These are phyloP conservation scores for Wickerhamomyces canadensis DNA, from an alignment of 805 yeast genomes.

Conservation along the genomic window DNA sequence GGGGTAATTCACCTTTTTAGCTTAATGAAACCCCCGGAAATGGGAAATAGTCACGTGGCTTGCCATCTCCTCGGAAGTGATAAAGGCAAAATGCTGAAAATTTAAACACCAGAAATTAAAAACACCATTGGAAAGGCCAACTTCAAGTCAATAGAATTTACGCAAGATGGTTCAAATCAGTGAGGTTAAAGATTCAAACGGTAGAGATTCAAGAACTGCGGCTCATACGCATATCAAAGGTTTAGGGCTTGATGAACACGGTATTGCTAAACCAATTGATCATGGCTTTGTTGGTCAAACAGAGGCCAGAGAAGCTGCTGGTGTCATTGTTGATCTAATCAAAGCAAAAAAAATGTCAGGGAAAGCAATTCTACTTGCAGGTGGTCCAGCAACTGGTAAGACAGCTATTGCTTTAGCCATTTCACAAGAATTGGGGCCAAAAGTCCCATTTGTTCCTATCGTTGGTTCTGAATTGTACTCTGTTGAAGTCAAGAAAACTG, in stretches of 20 bases:
- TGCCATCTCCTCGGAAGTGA: too few relatives aligned
- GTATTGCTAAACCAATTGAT: constrained; percentile 75
- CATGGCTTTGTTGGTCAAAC: constrained; percentile 79
- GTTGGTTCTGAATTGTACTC: constrained; percentile 93
- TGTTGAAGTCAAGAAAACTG: constrained; percentile 97
- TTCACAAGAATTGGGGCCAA: constrained; percentile 93
- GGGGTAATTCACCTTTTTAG: constrained; percentile 14
- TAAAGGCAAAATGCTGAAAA: too few relatives aligned
- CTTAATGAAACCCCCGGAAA: constrained; percentile 5
- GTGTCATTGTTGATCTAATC: constrained; percentile 89
- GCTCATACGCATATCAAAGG: constrained; percentile 98
- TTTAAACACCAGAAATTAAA: neutral
- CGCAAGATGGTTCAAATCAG: constrained; percentile 63
- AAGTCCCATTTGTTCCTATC: constrained; percentile 96
- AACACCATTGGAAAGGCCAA: neutral
- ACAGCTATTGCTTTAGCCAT: constrained; percentile 95
- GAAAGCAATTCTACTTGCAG: constrained; percentile 91
- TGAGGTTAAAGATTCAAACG: constrained; percentile 57
- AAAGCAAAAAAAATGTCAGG: constrained; percentile 92
- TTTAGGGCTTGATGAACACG: constrained; percentile 86
- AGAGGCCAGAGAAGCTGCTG: constrained; percentile 85
- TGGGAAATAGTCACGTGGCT: too few relatives aligned
- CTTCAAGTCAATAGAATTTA: neutral
- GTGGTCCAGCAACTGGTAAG: constrained; percentile 98
- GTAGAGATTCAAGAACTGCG: constrained; percentile 69